A percentile compares a stretch with the other conserved stretches of the same genome.
Evolutionary conservation across 257 asterid species (phyloP).

Genomic region (Forsythia suspensa): DNA sequence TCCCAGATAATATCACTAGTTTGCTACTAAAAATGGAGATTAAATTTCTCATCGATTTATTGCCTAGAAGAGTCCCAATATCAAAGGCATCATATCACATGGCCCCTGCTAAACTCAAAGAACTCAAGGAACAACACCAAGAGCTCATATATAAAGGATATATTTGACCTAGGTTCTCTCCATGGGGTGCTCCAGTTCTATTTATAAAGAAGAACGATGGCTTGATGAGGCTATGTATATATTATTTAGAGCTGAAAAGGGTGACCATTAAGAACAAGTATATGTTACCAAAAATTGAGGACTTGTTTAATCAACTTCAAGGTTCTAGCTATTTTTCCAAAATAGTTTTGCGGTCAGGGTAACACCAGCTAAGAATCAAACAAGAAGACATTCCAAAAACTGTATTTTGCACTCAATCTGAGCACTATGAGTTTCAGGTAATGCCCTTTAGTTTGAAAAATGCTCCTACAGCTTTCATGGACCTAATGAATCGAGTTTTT

Average conservation of each 20-base stretch:
- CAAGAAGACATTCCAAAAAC: not conserved
- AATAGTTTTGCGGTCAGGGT: not conserved
- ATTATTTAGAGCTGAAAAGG: too few relatives aligned
- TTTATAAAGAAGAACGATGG: not conserved
- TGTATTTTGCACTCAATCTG: not conserved
- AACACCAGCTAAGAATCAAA: not conserved
- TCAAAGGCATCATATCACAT: not conserved
- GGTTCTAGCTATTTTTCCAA: not conserved
- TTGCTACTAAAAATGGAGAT: too few relatives aligned
- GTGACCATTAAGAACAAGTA: too few relatives aligned
- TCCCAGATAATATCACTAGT: not conserved
- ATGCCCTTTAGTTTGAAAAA: not conserved
- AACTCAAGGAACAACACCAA: not conserved
- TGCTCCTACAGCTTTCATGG: not conserved
- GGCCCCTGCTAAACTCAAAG: not conserved
- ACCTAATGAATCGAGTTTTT: not conserved
- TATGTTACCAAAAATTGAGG: not conserved
- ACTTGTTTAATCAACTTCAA: too few relatives aligned
- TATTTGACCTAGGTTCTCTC: not conserved
- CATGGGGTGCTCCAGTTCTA: not conserved
- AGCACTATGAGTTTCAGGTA: too few relatives aligned
- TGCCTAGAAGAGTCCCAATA: not conserved
- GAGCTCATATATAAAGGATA: not conserved
- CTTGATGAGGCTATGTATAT: not conserved
- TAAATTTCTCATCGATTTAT: too few relatives aligned